A percentile compares a stretch with the other conserved stretches of the same genome.
These are phyloP conservation scores for Stenocarpella maydis DNA, from an alignment of 2,329 filamentous ascomycete genomes.

Conservation along the genomic window DNA sequence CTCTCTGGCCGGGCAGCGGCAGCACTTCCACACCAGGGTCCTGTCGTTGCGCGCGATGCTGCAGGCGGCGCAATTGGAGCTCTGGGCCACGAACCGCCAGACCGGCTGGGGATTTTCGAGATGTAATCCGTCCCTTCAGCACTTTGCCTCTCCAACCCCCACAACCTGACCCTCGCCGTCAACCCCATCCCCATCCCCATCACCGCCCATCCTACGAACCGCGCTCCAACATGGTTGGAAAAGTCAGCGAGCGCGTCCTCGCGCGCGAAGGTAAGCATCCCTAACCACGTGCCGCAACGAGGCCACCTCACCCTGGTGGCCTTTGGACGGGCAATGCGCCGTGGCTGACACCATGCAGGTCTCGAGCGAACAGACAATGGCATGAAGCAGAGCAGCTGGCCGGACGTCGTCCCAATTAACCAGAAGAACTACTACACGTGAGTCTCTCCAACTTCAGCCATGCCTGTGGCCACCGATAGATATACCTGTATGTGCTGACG, in stretches of 20 bases:
- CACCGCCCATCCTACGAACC: constrained; percentile 39
- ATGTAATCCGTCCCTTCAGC: constrained; percentile 16
- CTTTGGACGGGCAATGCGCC: neutral
- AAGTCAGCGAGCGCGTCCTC: constrained; percentile 72
- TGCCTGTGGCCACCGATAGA: neutral
- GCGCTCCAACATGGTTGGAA: constrained; percentile 62
- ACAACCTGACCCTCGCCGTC: constrained; percentile 19
- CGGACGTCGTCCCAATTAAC: constrained; percentile 91
- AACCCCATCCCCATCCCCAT: constrained; percentile 16
- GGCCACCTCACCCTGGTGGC: neutral
- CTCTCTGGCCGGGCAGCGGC: constrained; percentile 39
- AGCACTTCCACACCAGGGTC: constrained; percentile 28
- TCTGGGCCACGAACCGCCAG: constrained; percentile 15
- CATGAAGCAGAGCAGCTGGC: constrained; percentile 95
- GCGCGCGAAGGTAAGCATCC: constrained; percentile 63
- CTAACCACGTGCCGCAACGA: constrained; percentile 1
- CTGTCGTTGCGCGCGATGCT: constrained; percentile 28
- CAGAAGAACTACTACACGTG: constrained; percentile 99
- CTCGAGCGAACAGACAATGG: constrained; percentile 98
- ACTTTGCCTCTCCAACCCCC: neutral
- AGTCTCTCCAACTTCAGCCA: constrained; percentile 35
- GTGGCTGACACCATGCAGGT: constrained; percentile 60
- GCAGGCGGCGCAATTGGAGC: constrained; percentile 31
- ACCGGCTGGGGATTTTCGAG: constrained; percentile 31
- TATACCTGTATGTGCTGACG: constrained; percentile 37